Evolutionary conservation across 2,329 filamentous ascomycete species (phyloP), one percentile per base, ranked within the genome.

Genomic region (Colletotrichum cordylinicola): DNA sequence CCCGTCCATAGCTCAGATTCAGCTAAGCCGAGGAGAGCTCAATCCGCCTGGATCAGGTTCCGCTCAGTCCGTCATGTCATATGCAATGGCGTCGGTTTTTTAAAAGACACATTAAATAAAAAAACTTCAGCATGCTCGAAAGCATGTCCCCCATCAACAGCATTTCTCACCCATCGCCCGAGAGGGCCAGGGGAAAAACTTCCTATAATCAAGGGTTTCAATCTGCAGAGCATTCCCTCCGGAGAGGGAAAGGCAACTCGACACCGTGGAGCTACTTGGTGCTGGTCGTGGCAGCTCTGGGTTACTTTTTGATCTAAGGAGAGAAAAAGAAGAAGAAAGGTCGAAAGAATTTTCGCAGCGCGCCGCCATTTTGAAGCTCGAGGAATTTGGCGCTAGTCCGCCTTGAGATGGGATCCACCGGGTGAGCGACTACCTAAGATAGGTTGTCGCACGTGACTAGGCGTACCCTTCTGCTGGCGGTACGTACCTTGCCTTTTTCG

Each of bases 261-360:
- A 89, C 90, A 91, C 90, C 90, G 90, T 92, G 82, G 86, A 70
- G 81, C 81, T 79, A 83, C 88, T 87, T 85, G 87, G 87, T 91
- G 90, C 89, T 85, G 90, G 90, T 92, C 90, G 90, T 92, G 90
- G 90, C 90, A 86, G 86, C 89, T 91, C 89, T 91, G 86, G 70
- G 83, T 87, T 84, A 87, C 89, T 92, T 91, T 91, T 92, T 92
- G 90, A 91, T 91, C 86, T 87, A 81, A 84, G 79, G 84, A 88
- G 87, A 84, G 58, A 86, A 88, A 85, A 84, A 83, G 79, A 85
- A 84, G 82, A 83, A 82, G 84, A 84, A 84, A 82, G 78, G 4
- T 62, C 58, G 80, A 80, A 71, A 79, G 82, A 80, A 80, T 83
- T 84, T 83, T 77, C 60, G 77, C 76, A 31, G 69, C 68, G 71